Conservation (phyloP, 2,329 filamentous ascomycete genomes). For the Phialophora verrucosa region DNA sequence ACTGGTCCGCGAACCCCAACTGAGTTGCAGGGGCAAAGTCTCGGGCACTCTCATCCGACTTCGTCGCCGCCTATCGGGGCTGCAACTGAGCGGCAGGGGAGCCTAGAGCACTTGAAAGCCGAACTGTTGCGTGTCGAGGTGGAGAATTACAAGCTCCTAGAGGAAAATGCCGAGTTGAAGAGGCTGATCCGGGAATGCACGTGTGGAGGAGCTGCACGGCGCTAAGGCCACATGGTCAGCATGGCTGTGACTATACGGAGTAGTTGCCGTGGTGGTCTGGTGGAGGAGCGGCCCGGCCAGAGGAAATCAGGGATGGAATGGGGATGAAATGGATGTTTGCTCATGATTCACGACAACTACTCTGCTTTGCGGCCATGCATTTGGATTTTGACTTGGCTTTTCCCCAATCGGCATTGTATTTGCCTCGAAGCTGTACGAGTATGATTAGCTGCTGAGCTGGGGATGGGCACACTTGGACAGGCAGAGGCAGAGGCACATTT, state of each 20-base stretch:
- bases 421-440: constrained; percentile 1
- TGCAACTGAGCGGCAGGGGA: not conserved
- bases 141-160: constrained; percentile 64
- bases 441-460: not conserved
- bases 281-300: not conserved
- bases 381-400: not conserved
- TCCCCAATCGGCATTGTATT: not conserved
- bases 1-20: constrained; percentile 1
- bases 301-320: not conserved
- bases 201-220: constrained; percentile 31
- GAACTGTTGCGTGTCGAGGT: constrained; percentile 41
- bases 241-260: not conserved
- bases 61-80: not conserved
- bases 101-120: constrained; percentile 32
- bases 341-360: not conserved
- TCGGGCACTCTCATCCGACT: constrained; percentile 1
- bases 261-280: not conserved
- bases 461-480: not conserved
- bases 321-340: not conserved
- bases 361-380: not conserved
- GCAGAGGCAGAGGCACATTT: not conserved
- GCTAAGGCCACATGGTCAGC: not conserved
- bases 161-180: constrained; percentile 83
- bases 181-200: constrained; percentile 66
- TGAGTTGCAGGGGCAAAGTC: not conserved